A percentile compares a stretch with the other conserved stretches of the same genome.
Evolutionary conservation across 306 rosid genomes (phyloP).

Genomic region (Dalbergia cochinchinensis): DNA sequence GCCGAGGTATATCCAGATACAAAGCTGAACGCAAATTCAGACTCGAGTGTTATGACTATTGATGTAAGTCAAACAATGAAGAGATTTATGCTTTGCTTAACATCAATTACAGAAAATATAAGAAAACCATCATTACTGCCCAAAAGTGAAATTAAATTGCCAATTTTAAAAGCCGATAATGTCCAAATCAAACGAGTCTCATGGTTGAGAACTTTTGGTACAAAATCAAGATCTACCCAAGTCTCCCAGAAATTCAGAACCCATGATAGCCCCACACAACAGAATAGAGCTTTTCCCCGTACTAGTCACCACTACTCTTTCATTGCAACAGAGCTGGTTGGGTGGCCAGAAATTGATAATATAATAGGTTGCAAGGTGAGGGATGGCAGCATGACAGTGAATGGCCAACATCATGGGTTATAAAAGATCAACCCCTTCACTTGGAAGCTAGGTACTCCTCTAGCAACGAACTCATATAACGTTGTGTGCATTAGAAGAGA

Average conservation of each 20-base stretch:
- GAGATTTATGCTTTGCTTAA: background rate
- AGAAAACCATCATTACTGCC: conserved; percentile 1
- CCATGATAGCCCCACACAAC: background rate
- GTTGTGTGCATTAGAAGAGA: background rate
- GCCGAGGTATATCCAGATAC: conserved; percentile 93
- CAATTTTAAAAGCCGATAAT: background rate
- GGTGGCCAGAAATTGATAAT: conserved; percentile 15
- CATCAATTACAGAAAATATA: background rate
- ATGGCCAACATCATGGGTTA: background rate
- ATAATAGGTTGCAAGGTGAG: conserved; percentile 25
- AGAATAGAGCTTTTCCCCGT: background rate
- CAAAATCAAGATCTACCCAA: conserved; percentile 7
- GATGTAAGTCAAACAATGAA: conserved; percentile 23
- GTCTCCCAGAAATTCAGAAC: background rate
- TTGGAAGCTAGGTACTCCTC: no score
- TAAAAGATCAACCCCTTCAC: background rate
- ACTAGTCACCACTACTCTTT: background rate
- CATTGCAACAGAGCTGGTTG: conserved; percentile 1
- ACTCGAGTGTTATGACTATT: conserved; percentile 17
- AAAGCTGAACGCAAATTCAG: conserved; percentile 62
- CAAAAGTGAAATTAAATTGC: background rate
- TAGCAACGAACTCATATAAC: background rate
- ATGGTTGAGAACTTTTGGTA: background rate
- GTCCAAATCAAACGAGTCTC: background rate
- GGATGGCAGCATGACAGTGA: background rate